Base-by-base conservation (phyloP, 2,329 filamentous ascomycete species). In the Orbilia brochopaga region DNA sequence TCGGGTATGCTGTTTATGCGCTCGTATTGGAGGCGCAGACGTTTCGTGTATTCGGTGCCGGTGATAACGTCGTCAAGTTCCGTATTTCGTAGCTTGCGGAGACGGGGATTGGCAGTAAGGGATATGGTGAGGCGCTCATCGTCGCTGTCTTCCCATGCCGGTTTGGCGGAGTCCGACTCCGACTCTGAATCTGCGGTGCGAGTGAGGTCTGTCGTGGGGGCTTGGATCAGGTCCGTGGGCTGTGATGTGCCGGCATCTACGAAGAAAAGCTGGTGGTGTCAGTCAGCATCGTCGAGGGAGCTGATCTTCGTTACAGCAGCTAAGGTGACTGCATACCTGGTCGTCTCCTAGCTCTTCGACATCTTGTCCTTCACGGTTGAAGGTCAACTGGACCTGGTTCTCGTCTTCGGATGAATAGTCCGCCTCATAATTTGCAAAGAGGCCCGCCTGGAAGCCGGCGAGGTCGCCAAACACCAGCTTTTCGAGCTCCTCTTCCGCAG, bases 91-190 rank as follows among this genome's bases (percentile, higher is more conserved):
- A 99, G 83, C 80, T 97, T 97, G 75, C 92, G 86, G 78, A 97
- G 79, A 74, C 90, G 85, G 53, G 87, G 85, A 50, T 88, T 87
- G 24, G 86, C 85, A 2, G 91, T 89, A 42, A 99, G 84, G 13
- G 93, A 97, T 54, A 99, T 85, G 5, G 87, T 86, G 73, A 97
- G 82, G 60, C 90, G 86, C 78, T 97, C 94, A 78, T 99, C 94
- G 77, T 99, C 94, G 79, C 92, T 97, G 79, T 99, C 94, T 75
- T 92, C 87, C 94, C 94, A 99, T 0, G 87, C 90, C 1, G 88
- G 84, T 19, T 82, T 78, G n/a, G 74, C 69, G 10, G 69, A 63
- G n/a, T 78, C 76, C 0, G 60, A 50, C 23, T 76, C 70, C 0
- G 69, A 67, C 15, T 69, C 78, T 37, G 80, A 79, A 2, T 79